Base-by-base conservation (phyloP, 805 yeast species). In the Ogataea trehaloabstinens region DNA sequence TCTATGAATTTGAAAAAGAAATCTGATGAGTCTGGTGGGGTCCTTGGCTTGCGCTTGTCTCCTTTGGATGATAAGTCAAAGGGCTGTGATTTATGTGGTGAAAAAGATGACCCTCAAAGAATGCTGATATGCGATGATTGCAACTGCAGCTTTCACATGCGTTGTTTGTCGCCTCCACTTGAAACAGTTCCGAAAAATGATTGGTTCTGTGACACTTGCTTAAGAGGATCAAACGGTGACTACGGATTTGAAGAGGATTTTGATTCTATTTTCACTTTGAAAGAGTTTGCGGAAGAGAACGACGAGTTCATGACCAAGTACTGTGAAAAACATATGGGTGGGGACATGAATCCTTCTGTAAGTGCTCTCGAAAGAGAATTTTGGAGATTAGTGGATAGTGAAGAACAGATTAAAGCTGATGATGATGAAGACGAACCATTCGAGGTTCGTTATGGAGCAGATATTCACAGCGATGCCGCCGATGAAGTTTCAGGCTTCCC, bases 161-260 rank as follows among this genome's bases (percentile, higher is more conserved):
- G 65, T 28, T 88, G 95, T 55, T 63, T 88, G n/a, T 62, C 61
- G 11, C 83, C 83, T 2, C 79, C 79, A 2, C 48, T 83, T 18
- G 54, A 60, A 1, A 51, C 52, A 2, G 63, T 81, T 2, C 89
- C 90, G 0, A 55, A 67, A 19, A 76, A 75, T 8, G 73, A 69
- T 13, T 90, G 96, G 95, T 82, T 73, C 54, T 90, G 98, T 59
- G 83, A 82, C 35, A 74, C 74, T 40, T 90, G 98, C 60, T 66
- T 90, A n/a, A 69, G 84, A 11, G 96, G 95, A 0, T 56, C 64
- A 0, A 82, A 86, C 28, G 91, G 93, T 1, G 89, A 80, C 46
- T 90, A 87, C 54, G 95, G 95, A 0, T 90, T 91, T 58, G 90
- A 84, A 46, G 93, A 85, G 47, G 69, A 64, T 37, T 56, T 56